Percentiles rank a stretch among this genome's conserved stretches.
phyloP scores from a whole-genome alignment of 2,329 filamentous ascomycete species.

The Tolypocladium nubicola region DNA sequence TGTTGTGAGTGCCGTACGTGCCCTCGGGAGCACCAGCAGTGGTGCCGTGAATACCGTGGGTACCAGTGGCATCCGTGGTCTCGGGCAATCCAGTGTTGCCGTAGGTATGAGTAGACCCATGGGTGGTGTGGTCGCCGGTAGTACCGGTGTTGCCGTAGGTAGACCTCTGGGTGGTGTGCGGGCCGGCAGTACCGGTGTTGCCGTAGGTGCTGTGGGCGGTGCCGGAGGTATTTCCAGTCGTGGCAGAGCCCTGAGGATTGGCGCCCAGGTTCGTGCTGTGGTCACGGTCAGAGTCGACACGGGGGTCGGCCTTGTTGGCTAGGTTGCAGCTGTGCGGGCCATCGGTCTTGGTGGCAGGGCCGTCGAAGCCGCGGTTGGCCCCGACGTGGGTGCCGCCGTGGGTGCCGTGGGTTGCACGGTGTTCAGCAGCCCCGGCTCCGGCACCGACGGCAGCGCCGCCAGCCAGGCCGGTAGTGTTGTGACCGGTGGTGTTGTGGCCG shows the following conservation, averaged over 20 bases:
- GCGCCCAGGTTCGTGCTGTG: conserved; percentile 21
- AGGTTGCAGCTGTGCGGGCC: conserved; percentile 37
- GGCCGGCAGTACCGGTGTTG: neutral
- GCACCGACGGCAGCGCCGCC: neutral
- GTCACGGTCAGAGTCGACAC: conserved; percentile 43
- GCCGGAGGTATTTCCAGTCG: conserved; percentile 3
- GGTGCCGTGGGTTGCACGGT: conserved; percentile 18
- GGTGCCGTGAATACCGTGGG: neutral
- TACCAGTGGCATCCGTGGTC: neutral
- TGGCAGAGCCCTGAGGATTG: conserved; percentile 17
- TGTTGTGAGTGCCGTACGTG: conserved; percentile 29
- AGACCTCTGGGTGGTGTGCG: no score
- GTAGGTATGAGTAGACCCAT: no score
- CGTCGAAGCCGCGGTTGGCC: conserved; percentile 8
- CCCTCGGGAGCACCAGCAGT: conserved; percentile 15
- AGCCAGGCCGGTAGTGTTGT: neutral
- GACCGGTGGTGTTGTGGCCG: conserved; percentile 15
- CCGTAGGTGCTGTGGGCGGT: conserved; percentile 6
- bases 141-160: no score
- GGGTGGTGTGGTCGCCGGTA: no score
- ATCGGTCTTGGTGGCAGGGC: conserved; percentile 17
- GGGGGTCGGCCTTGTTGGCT: conserved; percentile 41
- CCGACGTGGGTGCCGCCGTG: conserved; percentile 31
- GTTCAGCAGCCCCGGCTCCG: conserved; percentile 8
- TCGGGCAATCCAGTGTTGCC: neutral